Evolutionary conservation across 164 flowering plant genomes (phyloP), one percentile per base, ranked within the genome.

Genomic region (Vitis amurensis): DNA sequence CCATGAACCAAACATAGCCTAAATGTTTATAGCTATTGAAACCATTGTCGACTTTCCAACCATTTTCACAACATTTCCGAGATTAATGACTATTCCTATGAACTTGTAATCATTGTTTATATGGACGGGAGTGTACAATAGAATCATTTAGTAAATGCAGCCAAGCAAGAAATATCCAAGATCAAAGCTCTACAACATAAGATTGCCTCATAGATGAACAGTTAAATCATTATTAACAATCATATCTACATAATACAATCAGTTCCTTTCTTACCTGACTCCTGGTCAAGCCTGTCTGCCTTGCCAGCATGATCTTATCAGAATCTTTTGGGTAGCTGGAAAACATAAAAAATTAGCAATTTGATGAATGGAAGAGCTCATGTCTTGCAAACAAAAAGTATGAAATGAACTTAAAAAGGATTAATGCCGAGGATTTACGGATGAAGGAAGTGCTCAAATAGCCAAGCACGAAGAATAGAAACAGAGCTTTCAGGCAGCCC

Each of bases 211-310:
- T 17, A 48, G 1, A 55, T 55, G 61, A 44, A 55, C 67, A 67
- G 8, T 37, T 47, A 9, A n/a, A 53, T 9, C 56, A 4, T 31
- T 31, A 31, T 31, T 31, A 31, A 31, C 44, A 31, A 31, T 23
- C 44, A 31, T 31, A 31, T 31, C 44, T 31, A 63, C 4, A 49
- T 2, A 49, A 50, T 16, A n/a, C 13, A 50, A 64, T 5, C 29
- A 50, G 10, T 11, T 68, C 11, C 44, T 23, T 50, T 37, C 13
- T 68, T 87, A 95, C 99, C 99, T 95, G 98, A 81, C 93, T 86
- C 86, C 98, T 85, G 58, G 90, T 89, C 79, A 95, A 82, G 58
- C 99, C 99, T 13, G 99, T 90, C 77, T 91, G 97, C 76, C 92
- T 86, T 31, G 99, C 99, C 48, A 95, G 86, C 94, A 92, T 84